These are phyloP conservation scores for Nidula microcarpa DNA, from an alignment of 768 basidiomycete genomes.

Conservation along the genomic window DNA sequence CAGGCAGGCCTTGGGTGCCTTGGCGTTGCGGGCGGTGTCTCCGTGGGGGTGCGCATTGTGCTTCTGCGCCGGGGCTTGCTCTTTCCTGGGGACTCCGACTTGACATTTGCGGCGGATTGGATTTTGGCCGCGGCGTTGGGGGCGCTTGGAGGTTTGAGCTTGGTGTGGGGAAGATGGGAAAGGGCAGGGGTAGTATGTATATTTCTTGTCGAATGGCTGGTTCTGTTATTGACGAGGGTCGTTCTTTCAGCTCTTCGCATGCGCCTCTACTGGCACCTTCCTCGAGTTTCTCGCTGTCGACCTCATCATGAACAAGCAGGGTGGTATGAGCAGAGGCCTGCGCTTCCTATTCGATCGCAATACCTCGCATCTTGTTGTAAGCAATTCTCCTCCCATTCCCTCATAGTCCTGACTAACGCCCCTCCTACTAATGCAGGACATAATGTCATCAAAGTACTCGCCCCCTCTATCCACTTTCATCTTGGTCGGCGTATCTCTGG, in stretches of 20 bases:
- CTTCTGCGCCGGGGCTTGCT: slow-evolving; percentile 50
- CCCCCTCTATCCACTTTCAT: slow-evolving; percentile 49
- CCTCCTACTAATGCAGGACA: slow-evolving; percentile 32
- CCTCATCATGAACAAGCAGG: slow-evolving; percentile 51
- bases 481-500: slow-evolving; percentile 50
- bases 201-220: not conserved
- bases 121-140: slow-evolving; percentile 45
- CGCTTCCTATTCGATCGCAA: slow-evolving; percentile 65
- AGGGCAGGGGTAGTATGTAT: slow-evolving; percentile 48
- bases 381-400: slow-evolving; percentile 14
- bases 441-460: slow-evolving; percentile 42
- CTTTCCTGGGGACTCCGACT: slow-evolving; percentile 19
- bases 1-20: slow-evolving; percentile 42
- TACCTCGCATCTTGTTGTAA: slow-evolving; percentile 48
- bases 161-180: slow-evolving; percentile 36
- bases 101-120: slow-evolving; percentile 46
- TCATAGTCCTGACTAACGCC: not conserved
- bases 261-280: slow-evolving; percentile 62
- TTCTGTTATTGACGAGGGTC: not conserved
- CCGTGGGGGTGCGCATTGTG: slow-evolving; percentile 52
- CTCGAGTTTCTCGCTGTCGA: slow-evolving; percentile 53
- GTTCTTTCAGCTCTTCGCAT: slow-evolving; percentile 34
- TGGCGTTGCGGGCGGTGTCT: slow-evolving; percentile 51
- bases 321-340: slow-evolving; percentile 61
- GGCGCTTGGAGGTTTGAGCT: slow-evolving; percentile 31